These are phyloP conservation scores for Ustilago curta DNA, from an alignment of 1,284 basidiomycete species.

Conservation along the genomic window DNA sequence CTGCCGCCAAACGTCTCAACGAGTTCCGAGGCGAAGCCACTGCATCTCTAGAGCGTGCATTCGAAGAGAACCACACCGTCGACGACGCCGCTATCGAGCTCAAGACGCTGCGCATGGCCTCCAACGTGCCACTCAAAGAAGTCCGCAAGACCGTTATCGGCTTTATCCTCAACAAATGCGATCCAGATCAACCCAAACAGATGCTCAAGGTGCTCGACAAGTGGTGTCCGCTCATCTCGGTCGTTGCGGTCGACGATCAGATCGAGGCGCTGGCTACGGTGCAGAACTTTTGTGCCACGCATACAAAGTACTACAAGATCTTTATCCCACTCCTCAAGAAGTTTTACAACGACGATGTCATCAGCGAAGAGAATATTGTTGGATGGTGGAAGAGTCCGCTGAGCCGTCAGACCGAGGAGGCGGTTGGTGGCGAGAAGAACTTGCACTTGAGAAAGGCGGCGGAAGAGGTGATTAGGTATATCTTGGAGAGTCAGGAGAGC, in stretches of 20 bases:
- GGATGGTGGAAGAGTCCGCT: slow-evolving; percentile 69
- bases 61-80: slow-evolving; percentile 87
- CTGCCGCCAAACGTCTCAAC: slow-evolving; percentile 59
- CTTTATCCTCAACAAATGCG: slow-evolving; percentile 58
- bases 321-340: slow-evolving; percentile 70
- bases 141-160: slow-evolving; percentile 83
- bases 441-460: slow-evolving; percentile 68
- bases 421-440: slow-evolving; percentile 57
- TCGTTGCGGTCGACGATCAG: slow-evolving; percentile 68
- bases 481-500: slow-evolving; percentile 69
- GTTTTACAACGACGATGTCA: slow-evolving; percentile 71
- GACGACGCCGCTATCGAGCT: slow-evolving; percentile 92
- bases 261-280: slow-evolving; percentile 68
- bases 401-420: slow-evolving; percentile 21
- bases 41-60: slow-evolving; percentile 86
- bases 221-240: slow-evolving; percentile 70
- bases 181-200: slow-evolving; percentile 50
- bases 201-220: slow-evolving; percentile 65
- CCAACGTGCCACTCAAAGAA: slow-evolving; percentile 82
- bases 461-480: slow-evolving; percentile 69
- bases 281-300: slow-evolving; percentile 51
- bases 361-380: slow-evolving; percentile 70
- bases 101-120: slow-evolving; percentile 93
- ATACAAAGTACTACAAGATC: slow-evolving; percentile 63
- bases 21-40: slow-evolving; percentile 83